Conservation (phyloP, 306 rosid species). For the Prunus mira region DNA sequence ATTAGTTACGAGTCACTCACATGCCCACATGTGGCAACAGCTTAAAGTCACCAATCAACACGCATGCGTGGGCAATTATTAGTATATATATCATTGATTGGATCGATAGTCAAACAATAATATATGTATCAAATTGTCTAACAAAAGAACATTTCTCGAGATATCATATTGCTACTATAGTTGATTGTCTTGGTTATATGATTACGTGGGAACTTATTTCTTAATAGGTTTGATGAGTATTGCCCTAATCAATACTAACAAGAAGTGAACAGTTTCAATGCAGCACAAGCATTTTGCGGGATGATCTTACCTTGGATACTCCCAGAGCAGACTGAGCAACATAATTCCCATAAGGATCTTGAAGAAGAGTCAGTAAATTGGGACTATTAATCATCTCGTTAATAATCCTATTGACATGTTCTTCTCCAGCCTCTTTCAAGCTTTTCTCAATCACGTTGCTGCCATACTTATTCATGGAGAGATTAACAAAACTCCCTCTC, state of each 20-base stretch:
- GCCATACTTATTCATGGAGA: conserved; percentile 38
- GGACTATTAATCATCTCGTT: conserved; percentile 22
- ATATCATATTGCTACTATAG: too few species aligned
- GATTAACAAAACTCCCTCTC: neutral
- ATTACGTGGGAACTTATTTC: too few species aligned
- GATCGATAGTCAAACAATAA: too few species aligned
- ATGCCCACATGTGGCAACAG: too few species aligned
- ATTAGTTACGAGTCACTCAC: too few species aligned
- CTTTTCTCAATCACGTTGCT: conserved; percentile 48
- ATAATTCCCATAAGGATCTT: conserved; percentile 39
- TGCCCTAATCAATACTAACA: neutral
- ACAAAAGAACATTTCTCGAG: too few species aligned
- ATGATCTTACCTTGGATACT: conserved; percentile 26
- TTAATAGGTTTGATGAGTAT: neutral
- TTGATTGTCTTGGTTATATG: too few species aligned
- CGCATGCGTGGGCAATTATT: too few species aligned
- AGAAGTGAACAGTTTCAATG: neutral
- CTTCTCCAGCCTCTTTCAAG: neutral
- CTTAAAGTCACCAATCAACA: too few species aligned
- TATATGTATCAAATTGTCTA: too few species aligned
- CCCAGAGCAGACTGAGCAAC: conserved; percentile 42
- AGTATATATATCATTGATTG: too few species aligned
- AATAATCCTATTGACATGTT: neutral
- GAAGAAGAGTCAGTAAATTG: conserved; percentile 23
- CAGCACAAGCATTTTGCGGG: neutral